Percentiles rank a stretch among this genome's conserved stretches.
Conservation (phyloP, 129 eudicot species). For the Escallonia rubra region DNA sequence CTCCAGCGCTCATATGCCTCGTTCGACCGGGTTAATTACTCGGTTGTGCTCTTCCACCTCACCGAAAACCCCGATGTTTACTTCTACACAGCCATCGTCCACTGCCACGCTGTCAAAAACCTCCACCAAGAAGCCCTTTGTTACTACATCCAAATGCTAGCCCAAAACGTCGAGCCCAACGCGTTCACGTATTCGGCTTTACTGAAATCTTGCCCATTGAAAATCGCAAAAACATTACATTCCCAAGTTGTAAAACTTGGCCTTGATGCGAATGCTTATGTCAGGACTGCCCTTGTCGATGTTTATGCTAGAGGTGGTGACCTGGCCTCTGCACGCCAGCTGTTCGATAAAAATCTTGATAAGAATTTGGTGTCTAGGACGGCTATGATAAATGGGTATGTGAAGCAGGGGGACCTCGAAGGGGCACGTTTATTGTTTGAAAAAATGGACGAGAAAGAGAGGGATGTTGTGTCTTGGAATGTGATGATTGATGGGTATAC, state of each 20-base stretch:
- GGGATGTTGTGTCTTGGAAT: constrained; percentile 77
- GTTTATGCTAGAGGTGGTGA: constrained; percentile 56
- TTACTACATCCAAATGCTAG: constrained; percentile 58
- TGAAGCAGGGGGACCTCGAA: constrained; percentile 46
- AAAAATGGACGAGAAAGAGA: constrained; percentile 30
- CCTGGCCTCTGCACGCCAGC: constrained; percentile 41
- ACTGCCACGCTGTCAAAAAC: constrained; percentile 30
- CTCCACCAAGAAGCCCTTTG: constrained; percentile 31
- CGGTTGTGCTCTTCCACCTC: constrained; percentile 39
- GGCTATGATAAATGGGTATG: constrained; percentile 68
- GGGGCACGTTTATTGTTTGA: constrained; percentile 63
- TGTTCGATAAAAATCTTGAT: constrained; percentile 67
- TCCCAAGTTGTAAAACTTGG: constrained; percentile 57
- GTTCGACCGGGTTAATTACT: constrained; percentile 46
- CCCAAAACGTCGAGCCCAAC: constrained; percentile 53
- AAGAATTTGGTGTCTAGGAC: constrained; percentile 58
- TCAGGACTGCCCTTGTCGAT: constrained; percentile 72
- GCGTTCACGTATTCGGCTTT: constrained; percentile 64
- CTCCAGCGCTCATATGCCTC: constrained; percentile 76
- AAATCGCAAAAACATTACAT: constrained; percentile 47
- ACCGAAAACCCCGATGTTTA: constrained; percentile 54
- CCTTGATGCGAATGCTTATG: constrained; percentile 46
- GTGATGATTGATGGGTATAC: constrained; percentile 86
- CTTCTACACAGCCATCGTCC: constrained; percentile 72
- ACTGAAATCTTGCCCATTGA: constrained; percentile 38